Conservation (phyloP, 176 grass and related monocot genomes). For the Rhynchospora breviuscula region DNA sequence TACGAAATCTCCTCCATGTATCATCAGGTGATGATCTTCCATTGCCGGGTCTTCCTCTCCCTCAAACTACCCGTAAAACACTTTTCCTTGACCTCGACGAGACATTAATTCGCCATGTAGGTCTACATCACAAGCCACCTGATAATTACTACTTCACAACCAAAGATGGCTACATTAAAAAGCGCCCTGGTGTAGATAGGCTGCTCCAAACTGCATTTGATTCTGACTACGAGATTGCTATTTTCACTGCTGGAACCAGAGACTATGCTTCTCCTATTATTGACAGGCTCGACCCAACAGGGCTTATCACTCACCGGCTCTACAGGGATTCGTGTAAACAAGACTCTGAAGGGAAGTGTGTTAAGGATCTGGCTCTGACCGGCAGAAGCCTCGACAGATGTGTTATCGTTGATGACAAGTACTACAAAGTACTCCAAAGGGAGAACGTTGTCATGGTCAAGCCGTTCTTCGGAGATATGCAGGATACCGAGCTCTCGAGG, state of each 20-base stretch:
- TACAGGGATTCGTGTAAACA: not conserved
- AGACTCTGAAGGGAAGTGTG: not conserved
- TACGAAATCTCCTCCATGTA: not conserved
- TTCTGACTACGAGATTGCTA: not conserved
- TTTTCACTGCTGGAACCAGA: not conserved
- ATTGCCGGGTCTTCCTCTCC: not conserved
- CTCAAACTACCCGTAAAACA: not conserved
- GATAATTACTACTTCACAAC: not conserved
- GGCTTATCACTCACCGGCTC: not conserved
- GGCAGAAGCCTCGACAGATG: not conserved
- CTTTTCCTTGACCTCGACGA: not conserved
- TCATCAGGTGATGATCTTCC: not conserved
- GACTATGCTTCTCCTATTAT: conserved; percentile 10
- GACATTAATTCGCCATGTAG: not conserved
- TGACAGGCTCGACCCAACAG: not conserved
- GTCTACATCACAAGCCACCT: not conserved
- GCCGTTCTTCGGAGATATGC: not conserved
- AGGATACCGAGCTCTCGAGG: not conserved
- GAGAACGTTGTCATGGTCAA: not conserved
- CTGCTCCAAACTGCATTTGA: not conserved
- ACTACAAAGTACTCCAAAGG: not conserved
- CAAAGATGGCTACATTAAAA: not conserved
- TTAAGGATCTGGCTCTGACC: not conserved
- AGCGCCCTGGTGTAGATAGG: not conserved
- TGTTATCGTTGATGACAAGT: not conserved